A percentile compares a stretch with the other conserved stretches of the same genome.
These are phyloP conservation scores for Pythium volutum DNA, from an alignment of 352 stramenopile species.

Conservation along the genomic window DNA sequence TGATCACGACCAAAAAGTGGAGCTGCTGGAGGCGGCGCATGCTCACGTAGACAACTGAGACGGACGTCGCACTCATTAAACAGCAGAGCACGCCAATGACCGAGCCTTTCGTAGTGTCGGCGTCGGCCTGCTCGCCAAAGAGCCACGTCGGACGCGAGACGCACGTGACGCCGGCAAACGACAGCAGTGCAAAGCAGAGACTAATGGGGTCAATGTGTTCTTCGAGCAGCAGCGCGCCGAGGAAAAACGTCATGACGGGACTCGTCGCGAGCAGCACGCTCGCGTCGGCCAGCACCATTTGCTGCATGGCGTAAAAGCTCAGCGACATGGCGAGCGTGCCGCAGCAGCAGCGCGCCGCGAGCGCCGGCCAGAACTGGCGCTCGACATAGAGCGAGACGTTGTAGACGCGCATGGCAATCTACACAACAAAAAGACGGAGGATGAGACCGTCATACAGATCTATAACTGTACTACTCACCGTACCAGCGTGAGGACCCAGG, in stretches of 20 bases:
- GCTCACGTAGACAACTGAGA: conserved; percentile 34
- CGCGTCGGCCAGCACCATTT: conserved; percentile 60
- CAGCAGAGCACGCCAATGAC: conserved; percentile 29
- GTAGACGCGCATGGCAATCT: conserved; percentile 30
- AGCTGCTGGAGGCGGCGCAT: conserved; percentile 45
- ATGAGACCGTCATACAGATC: neutral
- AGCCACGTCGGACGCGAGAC: conserved; percentile 44
- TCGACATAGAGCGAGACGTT: conserved; percentile 32
- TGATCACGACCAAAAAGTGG: conserved; percentile 47
- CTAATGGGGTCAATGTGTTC: conserved; percentile 38
- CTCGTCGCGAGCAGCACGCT: conserved; percentile 65
- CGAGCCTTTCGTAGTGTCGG: conserved; percentile 27
- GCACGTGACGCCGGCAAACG: conserved; percentile 42
- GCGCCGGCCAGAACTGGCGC: conserved; percentile 30
- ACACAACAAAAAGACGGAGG: neutral
- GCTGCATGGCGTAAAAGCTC: conserved; percentile 50
- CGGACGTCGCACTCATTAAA: conserved; percentile 28
- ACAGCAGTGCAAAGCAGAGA: conserved; percentile 35
- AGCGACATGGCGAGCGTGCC: conserved; percentile 48
- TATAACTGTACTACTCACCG: no score
- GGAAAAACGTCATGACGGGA: conserved; percentile 54
- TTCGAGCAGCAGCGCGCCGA: conserved; percentile 39
- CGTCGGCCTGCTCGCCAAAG: conserved; percentile 32
- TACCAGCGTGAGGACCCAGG: conserved; percentile 49
- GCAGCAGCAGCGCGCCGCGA: conserved; percentile 39